Percentiles rank a stretch among this genome's conserved stretches.
phyloP scores from a whole-genome alignment of 2,329 filamentous ascomycete species.

The Clonostachys chloroleuca region DNA sequence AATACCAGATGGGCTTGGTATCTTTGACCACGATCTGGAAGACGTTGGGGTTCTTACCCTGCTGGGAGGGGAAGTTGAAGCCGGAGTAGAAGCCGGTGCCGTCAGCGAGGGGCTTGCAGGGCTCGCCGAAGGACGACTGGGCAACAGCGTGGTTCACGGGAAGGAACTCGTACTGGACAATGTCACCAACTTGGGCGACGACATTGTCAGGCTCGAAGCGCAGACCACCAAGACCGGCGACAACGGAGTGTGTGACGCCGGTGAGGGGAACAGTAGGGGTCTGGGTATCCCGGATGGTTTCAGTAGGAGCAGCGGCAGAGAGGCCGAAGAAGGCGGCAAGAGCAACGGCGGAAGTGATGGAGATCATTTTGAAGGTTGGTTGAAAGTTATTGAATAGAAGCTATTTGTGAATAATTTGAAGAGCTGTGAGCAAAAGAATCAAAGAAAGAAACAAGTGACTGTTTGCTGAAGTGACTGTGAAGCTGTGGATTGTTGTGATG shows the following conservation, averaged over 20 bases:
- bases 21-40: slow-evolving; percentile 39
- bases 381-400: not conserved
- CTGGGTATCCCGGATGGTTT: slow-evolving; percentile 13
- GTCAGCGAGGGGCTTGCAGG: slow-evolving; percentile 32
- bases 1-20: slow-evolving; percentile 35
- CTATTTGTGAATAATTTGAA: too few relatives aligned
- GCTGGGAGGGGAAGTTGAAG: slow-evolving; percentile 31
- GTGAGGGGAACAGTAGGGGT: slow-evolving; percentile 27
- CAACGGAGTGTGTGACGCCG: slow-evolving; percentile 37
- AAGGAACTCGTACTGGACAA: slow-evolving; percentile 51
- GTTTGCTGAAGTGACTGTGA: too few relatives aligned
- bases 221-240: slow-evolving; percentile 38
- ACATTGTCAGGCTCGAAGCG: slow-evolving; percentile 45
- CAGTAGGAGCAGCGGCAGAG: slow-evolving; percentile 18
- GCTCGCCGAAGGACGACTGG: slow-evolving; percentile 33
- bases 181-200: slow-evolving; percentile 40
- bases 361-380: slow-evolving; percentile 1
- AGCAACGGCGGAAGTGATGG: slow-evolving; percentile 27
- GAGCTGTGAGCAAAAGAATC: too few relatives aligned
- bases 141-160: slow-evolving; percentile 44
- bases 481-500: too few relatives aligned
- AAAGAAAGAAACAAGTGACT: too few relatives aligned
- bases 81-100: slow-evolving; percentile 36
- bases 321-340: slow-evolving; percentile 35
- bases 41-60: slow-evolving; percentile 28